Percentiles rank a stretch among this genome's conserved stretches.
Evolutionary conservation across 2,329 filamentous ascomycete genomes (phyloP).

Genomic region (Ascocoryne sarcoides): DNA sequence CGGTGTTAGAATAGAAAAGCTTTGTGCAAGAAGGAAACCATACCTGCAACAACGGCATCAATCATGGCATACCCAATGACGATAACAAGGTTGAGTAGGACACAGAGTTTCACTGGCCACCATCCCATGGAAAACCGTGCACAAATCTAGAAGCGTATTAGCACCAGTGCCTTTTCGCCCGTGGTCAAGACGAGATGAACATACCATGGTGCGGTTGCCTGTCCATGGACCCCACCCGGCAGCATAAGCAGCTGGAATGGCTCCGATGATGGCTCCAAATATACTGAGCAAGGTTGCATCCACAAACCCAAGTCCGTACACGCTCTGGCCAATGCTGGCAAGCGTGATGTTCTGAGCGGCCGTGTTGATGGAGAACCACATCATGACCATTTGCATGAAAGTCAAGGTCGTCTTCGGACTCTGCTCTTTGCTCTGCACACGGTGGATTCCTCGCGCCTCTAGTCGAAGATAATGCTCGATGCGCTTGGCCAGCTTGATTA

Average conservation of each 20-base stretch:
- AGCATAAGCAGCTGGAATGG: constrained; percentile 47
- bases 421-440: constrained; percentile 46
- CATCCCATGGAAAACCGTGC: constrained; percentile 55
- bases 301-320: constrained; percentile 48
- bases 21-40: no score
- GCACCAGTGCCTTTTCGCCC: constrained; percentile 28
- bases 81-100: constrained; percentile 53
- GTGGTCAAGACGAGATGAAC: constrained; percentile 4
- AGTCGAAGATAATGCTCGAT: constrained; percentile 21
- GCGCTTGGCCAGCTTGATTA: constrained; percentile 13
- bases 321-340: constrained; percentile 52
- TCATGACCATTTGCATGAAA: constrained; percentile 31
- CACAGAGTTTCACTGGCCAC: constrained; percentile 56
- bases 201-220: constrained; percentile 52
- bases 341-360: constrained; percentile 55
- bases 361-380: constrained; percentile 56
- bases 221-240: constrained; percentile 53
- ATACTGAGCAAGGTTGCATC: constrained; percentile 48
- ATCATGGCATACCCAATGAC: constrained; percentile 55
- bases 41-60: constrained; percentile 54
- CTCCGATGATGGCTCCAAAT: constrained; percentile 47
- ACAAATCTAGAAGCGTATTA: constrained; percentile 28
- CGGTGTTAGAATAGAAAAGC: no score
- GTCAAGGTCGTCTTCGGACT: constrained; percentile 29
- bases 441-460: constrained; percentile 51